Conservation (phyloP, 371 early-diverging fungal species). For the Rhizopus sp. region DNA sequence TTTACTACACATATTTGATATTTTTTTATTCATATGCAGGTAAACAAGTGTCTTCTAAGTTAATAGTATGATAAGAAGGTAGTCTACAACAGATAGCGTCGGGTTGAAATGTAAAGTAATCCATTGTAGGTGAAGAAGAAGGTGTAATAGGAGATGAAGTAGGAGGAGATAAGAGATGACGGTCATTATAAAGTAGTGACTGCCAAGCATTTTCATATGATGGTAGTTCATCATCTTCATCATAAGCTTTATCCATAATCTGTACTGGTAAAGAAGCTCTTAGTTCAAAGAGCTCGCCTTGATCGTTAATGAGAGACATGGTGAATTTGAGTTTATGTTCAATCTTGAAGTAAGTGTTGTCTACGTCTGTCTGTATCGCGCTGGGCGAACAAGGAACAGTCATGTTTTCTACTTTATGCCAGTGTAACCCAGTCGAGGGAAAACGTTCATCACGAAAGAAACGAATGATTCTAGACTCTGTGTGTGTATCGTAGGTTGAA, state of each 20-base stretch:
- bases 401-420: slow-evolving; percentile 27
- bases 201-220: slow-evolving; percentile 37
- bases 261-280: slow-evolving; percentile 38
- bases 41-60: slow-evolving; percentile 1
- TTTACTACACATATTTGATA: not conserved
- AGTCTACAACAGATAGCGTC: not conserved
- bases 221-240: slow-evolving; percentile 25
- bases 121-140: slow-evolving; percentile 2
- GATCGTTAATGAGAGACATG: slow-evolving; percentile 31
- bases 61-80: slow-evolving; percentile 14
- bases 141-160: slow-evolving; percentile 22
- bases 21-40: slow-evolving; percentile 20
- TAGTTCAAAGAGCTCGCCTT: slow-evolving; percentile 31
- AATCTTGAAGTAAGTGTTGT: slow-evolving; percentile 30
- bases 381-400: slow-evolving; percentile 26
- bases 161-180: slow-evolving; percentile 10
- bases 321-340: slow-evolving; percentile 42
- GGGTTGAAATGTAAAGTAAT: slow-evolving; percentile 18
- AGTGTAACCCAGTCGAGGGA: slow-evolving; percentile 22
- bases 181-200: slow-evolving; percentile 19
- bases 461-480: slow-evolving; percentile 41
- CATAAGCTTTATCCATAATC: slow-evolving; percentile 10
- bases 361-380: slow-evolving; percentile 31
- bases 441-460: slow-evolving; percentile 35
- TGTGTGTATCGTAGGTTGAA: slow-evolving; percentile 20